Conservation (phyloP, 1,139 yeast species). For the Kluyveromyces sp. region DNA sequence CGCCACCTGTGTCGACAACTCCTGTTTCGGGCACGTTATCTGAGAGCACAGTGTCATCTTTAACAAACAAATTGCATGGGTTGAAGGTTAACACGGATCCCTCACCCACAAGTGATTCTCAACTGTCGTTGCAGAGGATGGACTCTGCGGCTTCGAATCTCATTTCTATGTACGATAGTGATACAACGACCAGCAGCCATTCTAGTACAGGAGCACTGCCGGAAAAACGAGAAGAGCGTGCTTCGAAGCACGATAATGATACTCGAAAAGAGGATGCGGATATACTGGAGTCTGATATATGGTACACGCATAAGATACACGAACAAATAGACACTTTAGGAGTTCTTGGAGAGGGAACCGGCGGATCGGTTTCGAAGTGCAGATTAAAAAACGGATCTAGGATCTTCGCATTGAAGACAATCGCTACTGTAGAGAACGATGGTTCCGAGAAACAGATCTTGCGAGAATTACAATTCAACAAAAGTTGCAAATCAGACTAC, state of each 20-base stretch:
- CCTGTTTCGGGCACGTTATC: constrained; percentile 1
- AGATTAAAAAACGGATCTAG: constrained; percentile 44
- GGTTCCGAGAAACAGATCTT: constrained; percentile 76
- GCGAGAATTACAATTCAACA: constrained; percentile 82
- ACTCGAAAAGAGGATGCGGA: constrained; percentile 36
- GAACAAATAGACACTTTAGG: constrained; percentile 57
- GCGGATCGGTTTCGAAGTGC: constrained; percentile 86
- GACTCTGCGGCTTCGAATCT: constrained; percentile 23
- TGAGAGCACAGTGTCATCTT: neutral
- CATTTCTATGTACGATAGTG: constrained; percentile 17
- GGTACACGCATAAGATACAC: constrained; percentile 59
- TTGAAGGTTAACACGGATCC: constrained; percentile 1
- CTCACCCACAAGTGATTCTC: constrained; percentile 4
- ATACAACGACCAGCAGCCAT: constrained; percentile 1
- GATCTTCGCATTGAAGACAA: constrained; percentile 82
- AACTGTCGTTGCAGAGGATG: constrained; percentile 3
- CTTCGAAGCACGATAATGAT: neutral
- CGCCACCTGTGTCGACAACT: constrained; percentile 21
- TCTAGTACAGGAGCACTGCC: neutral
- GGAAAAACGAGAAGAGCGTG: neutral
- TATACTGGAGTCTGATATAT: constrained; percentile 65
- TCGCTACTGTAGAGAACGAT: constrained; percentile 62
- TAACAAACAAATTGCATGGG: neutral
- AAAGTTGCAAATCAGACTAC: constrained; percentile 71
- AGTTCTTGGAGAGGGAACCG: constrained; percentile 86